Percentiles rank a stretch among this genome's conserved stretches.
Conservation (phyloP, 2,329 filamentous ascomycete genomes). For the Penicillium psychrosexuale region DNA sequence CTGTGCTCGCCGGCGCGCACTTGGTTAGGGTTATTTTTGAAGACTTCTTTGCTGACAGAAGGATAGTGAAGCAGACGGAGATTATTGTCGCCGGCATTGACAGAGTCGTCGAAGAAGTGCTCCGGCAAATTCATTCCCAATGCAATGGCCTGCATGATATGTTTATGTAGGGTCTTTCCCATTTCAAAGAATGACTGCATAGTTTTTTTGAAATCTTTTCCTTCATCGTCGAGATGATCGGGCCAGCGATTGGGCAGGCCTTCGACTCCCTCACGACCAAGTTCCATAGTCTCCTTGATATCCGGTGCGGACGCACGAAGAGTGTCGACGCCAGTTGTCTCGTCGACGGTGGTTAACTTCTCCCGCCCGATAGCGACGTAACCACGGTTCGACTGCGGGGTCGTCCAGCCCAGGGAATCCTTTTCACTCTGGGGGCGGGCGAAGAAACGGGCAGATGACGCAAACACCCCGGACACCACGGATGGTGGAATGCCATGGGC, state of each 20-base stretch:
- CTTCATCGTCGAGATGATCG: constrained; percentile 50
- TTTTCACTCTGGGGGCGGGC: constrained; percentile 61
- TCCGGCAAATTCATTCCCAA: constrained; percentile 72
- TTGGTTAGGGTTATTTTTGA: constrained; percentile 63
- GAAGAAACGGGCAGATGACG: constrained; percentile 69
- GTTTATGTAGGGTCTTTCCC: constrained; percentile 70
- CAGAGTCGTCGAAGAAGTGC: constrained; percentile 72
- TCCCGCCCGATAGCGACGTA: constrained; percentile 70
- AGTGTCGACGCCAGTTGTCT: constrained; percentile 56
- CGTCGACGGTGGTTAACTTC: constrained; percentile 61
- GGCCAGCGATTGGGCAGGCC: constrained; percentile 78
- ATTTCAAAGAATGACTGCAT: constrained; percentile 74
- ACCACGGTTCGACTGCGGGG: constrained; percentile 68
- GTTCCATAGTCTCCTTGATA: constrained; percentile 60
- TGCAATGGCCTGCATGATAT: constrained; percentile 81
- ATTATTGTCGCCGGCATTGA: constrained; percentile 67
- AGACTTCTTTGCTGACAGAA: constrained; percentile 61
- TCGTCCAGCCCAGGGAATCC: constrained; percentile 66
- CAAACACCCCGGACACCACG: constrained; percentile 61
- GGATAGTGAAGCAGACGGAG: constrained; percentile 77
- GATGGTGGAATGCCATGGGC: constrained; percentile 68
- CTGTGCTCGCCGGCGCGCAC: constrained; percentile 77
- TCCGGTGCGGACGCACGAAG: constrained; percentile 53
- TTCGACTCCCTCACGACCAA: constrained; percentile 58
- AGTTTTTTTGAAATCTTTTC: constrained; percentile 61